Evolutionary conservation across 1,139 yeast genomes (phyloP), one percentile per base, ranked within the genome.

Genomic region (Lodderomyces parapsilosis): DNA sequence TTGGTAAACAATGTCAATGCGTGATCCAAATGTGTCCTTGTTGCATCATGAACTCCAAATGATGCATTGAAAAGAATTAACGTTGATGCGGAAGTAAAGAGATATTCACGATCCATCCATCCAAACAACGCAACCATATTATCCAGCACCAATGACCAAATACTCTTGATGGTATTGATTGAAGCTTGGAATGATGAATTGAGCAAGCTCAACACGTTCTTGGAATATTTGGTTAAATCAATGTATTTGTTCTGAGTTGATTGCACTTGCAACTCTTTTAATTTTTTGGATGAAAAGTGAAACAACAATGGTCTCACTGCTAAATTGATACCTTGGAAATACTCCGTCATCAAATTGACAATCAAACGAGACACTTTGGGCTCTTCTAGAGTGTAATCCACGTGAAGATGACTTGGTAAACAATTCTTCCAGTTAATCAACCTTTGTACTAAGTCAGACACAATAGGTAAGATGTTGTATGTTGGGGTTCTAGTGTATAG

Each of bases 141-240:
- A 45, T 83, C 85, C 0, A 86, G 85, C 54, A 83, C 66, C 39
- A 87, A 66, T 0, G 85, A 81, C 87, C 91, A 83, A 4, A 86
- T 69, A 1, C 86, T 79, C 49, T 88, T 73, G 37, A 88, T 81
- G 0, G 93, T 83, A 55, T 86, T 86, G 39, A 86, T 83, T 0
- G 94, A 86, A 0, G 94, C 95, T 55, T 86, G 93, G 60, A 87
- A 80, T 1, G 95, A 86, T 2, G 94, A 86, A 61, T 87, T 87
- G 47, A 88, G 65, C 39, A 88, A 65, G 0, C 86, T 80, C 14
- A 85, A 70, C 13, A 87, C 80, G 35, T 85, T 79, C 44, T 80
- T 78, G 3, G 94, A 85, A 55, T 81, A 86, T 41, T 78, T 72
- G 18, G 86, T 80, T 48, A 87, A 63, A 56, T 86, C 89, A 33